Evolutionary conservation across 805 yeast genomes (phyloP), one percentile per base, ranked within the genome.

Genomic region (Saccharomycodes ludwigii): DNA sequence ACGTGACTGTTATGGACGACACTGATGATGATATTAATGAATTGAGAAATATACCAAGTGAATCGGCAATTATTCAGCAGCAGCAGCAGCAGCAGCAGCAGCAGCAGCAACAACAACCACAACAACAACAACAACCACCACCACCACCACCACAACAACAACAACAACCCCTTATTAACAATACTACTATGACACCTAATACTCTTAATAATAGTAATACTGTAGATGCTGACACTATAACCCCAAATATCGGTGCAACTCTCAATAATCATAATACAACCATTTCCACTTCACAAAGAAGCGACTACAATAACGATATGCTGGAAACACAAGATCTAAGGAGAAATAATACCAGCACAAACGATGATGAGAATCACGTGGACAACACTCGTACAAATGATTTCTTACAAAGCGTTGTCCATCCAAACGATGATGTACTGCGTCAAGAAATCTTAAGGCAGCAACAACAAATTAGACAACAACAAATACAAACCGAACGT

Each of bases 21-120:
- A 19, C 17, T 3, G 14, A 24, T 18, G 16, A 19, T 13, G 17
- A 24, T 15, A 14, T 8, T 20, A 21, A 17, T 17, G 20, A 31
- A n/a, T n/a, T n/a, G n/a, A 43, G 24, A 48, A 46, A 29, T 37
- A 43, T 3, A 34, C 35, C 3, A 44, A 39, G 4, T 43, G 46
- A 6, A 44, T 55, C 7, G 60, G 59, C 37, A 46, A 65, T 35
- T 57, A 56, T 34, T 60, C 58, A 35, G 62, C 55, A 32, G 43
- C 56, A 4, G 65, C 62, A 2, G 66, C 65, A 20, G 54, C 44
- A 34, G 40, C 51, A 2, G 56, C 57, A 23, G 50, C 43, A 2
- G 21, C n/a, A n/a, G n/a, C n/a, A n/a, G n/a, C n/a, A n/a, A n/a
- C 34, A 2, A 32, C 27, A 16, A 29, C 27, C 14, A 26, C 32